Evolutionary conservation across 2,329 filamentous ascomycete species (phyloP).

Genomic region (Pseudogymnoascus verrucosus): DNA sequence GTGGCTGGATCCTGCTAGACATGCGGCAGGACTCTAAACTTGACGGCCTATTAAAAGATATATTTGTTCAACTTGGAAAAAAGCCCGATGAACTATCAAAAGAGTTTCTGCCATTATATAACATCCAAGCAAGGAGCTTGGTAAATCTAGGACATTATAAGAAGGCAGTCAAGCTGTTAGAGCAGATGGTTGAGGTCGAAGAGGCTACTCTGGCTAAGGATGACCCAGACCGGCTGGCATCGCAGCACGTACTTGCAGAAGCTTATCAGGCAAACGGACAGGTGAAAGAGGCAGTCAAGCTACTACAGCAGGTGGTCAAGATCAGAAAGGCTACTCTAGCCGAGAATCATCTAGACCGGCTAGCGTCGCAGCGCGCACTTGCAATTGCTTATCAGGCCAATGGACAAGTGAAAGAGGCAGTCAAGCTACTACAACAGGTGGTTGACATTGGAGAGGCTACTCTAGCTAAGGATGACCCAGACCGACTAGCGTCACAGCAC

Average conservation of each 20-base stretch:
- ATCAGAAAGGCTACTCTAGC: background rate
- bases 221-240: slow-evolving; percentile 4
- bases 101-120: slow-evolving; percentile 16
- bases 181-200: slow-evolving; percentile 14
- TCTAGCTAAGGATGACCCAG: background rate
- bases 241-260: slow-evolving; percentile 5
- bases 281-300: background rate
- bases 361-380: no score
- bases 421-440: slow-evolving; percentile 8
- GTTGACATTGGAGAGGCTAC: background rate
- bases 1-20: slow-evolving; percentile 11
- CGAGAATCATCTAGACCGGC: background rate
- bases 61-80: slow-evolving; percentile 14
- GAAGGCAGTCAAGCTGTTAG: slow-evolving; percentile 11
- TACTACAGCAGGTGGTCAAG: slow-evolving; percentile 10
- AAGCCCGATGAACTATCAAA: slow-evolving; percentile 12
- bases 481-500: background rate
- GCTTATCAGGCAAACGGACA: slow-evolving; percentile 12
- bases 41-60: slow-evolving; percentile 13
- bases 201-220: background rate
- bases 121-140: slow-evolving; percentile 15
- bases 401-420: background rate
- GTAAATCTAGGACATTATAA: slow-evolving; percentile 10
- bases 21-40: slow-evolving; percentile 17
- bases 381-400: no score